These are phyloP conservation scores for Theileria parva DNA, from an alignment of 169 alveolate genomes.

Conservation along the genomic window DNA sequence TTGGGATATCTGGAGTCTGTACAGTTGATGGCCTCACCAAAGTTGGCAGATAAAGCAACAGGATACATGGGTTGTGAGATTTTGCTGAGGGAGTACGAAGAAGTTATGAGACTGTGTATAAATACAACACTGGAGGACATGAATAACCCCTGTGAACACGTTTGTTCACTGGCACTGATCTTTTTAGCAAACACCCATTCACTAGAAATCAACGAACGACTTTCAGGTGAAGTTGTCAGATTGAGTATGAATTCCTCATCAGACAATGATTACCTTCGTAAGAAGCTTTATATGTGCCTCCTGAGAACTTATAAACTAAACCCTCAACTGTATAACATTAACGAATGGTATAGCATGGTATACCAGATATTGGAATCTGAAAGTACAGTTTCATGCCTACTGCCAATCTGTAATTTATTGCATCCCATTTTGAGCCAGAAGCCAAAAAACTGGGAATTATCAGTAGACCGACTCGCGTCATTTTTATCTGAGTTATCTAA, in stretches of 20 bases:
- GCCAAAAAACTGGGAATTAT: slow-evolving; percentile 43
- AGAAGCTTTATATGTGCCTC: slow-evolving; percentile 79
- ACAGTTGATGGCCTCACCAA: slow-evolving; percentile 86
- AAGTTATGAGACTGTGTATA: slow-evolving; percentile 69
- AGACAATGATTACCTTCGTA: slow-evolving; percentile 69
- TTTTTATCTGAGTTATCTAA: slow-evolving; percentile 17
- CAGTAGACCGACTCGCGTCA: slow-evolving; percentile 26
- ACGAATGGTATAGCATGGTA: slow-evolving; percentile 62
- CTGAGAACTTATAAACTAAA: slow-evolving; percentile 67
- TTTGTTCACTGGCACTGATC: slow-evolving; percentile 81
- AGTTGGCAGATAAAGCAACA: slow-evolving; percentile 90
- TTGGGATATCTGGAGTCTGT: slow-evolving; percentile 91
- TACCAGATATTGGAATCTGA: slow-evolving; percentile 53
- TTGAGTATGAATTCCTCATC: slow-evolving; percentile 59
- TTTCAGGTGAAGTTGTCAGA: slow-evolving; percentile 74
- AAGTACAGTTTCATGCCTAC: slow-evolving; percentile 30
- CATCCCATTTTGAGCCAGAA: slow-evolving; percentile 13
- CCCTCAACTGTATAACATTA: slow-evolving; percentile 38
- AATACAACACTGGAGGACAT: slow-evolving; percentile 69
- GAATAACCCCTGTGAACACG: slow-evolving; percentile 62
- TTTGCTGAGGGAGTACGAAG: slow-evolving; percentile 80
- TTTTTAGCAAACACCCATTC: slow-evolving; percentile 78
- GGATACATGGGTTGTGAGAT: slow-evolving; percentile 93
- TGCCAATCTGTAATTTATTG: slow-evolving; percentile 31
- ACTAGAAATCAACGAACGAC: slow-evolving; percentile 71